Conservation (phyloP, 2,329 filamentous ascomycete species). For the Penicillium aurantiogriseum region DNA sequence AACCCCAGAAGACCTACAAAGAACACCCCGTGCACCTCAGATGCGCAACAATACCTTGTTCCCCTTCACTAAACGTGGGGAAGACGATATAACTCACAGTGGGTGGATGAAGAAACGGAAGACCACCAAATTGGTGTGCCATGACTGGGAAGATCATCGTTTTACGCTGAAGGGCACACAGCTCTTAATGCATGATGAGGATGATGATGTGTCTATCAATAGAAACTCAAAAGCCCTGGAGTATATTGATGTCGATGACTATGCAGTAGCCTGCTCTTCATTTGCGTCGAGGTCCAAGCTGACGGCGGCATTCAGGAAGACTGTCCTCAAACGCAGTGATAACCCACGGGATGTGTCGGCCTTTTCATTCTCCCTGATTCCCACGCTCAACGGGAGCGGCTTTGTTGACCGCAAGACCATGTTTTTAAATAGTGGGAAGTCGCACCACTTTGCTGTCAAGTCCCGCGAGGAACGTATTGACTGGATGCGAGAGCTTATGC, state of each 20-base stretch:
- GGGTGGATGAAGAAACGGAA: slow-evolving; percentile 95
- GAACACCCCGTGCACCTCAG: slow-evolving; percentile 21
- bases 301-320: slow-evolving; percentile 73
- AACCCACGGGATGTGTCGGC: slow-evolving; percentile 30
- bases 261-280: slow-evolving; percentile 59
- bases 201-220: slow-evolving; percentile 12
- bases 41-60: slow-evolving; percentile 15
- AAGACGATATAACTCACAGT: slow-evolving; percentile 62
- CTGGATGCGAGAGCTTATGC: neutral
- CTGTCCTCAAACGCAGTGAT: slow-evolving; percentile 47
- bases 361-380: slow-evolving; percentile 46
- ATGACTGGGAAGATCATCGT: slow-evolving; percentile 90
- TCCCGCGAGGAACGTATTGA: neutral
- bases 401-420: slow-evolving; percentile 39
- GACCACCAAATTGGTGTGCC: slow-evolving; percentile 75
- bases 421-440: slow-evolving; percentile 64
- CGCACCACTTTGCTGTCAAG: slow-evolving; percentile 51
- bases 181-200: slow-evolving; percentile 44
- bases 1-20: slow-evolving; percentile 28
- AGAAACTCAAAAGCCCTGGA: slow-evolving; percentile 23
- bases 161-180: slow-evolving; percentile 76
- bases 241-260: slow-evolving; percentile 18
- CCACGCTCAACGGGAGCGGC: slow-evolving; percentile 47
- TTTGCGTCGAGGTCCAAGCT: slow-evolving; percentile 75
- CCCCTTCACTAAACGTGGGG: neutral